These are phyloP conservation scores for Lantana camara DNA, from an alignment of 257 asterid genomes.

Conservation along the genomic window DNA sequence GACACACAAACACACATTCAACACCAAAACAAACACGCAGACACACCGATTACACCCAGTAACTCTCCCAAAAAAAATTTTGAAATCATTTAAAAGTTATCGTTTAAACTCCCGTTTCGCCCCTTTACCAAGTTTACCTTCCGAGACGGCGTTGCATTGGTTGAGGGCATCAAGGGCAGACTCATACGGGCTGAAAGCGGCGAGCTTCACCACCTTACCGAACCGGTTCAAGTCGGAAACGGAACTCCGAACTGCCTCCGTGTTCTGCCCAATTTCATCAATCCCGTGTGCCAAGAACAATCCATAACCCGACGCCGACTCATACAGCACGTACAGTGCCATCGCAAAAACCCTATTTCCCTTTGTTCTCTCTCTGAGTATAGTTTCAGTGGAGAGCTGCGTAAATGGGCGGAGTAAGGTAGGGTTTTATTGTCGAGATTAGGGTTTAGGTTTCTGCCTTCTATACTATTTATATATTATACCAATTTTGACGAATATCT, in stretches of 20 bases:
- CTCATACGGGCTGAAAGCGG: slow-evolving; percentile 70
- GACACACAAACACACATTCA: slow-evolving; percentile 1
- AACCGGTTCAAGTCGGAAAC: slow-evolving; percentile 73
- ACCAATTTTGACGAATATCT: too few relatives aligned
- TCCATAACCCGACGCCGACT: slow-evolving; percentile 82
- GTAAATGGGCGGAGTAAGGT: slow-evolving; percentile 3
- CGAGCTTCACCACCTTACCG: slow-evolving; percentile 77
- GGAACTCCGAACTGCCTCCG: slow-evolving; percentile 79
- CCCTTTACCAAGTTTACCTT: slow-evolving; percentile 48
- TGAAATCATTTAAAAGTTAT: not conserved
- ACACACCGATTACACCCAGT: not conserved
- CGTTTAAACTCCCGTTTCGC: not conserved
- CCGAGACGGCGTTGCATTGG: slow-evolving; percentile 88
- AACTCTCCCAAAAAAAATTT: not conserved
- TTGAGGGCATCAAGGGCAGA: slow-evolving; percentile 95
- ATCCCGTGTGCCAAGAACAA: slow-evolving; percentile 68
- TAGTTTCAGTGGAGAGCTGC: not conserved
- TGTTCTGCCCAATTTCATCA: slow-evolving; percentile 91
- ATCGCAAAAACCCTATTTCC: slow-evolving; percentile 26
- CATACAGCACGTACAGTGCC: slow-evolving; percentile 73
- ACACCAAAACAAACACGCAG: not conserved
- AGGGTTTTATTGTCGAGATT: slow-evolving; percentile 6
- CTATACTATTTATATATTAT: too few relatives aligned
- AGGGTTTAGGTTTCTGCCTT: slow-evolving; percentile 40
- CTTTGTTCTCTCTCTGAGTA: not conserved